These are phyloP conservation scores for Daucus carota DNA, from an alignment of 129 eudicot species.

Conservation along the genomic window DNA sequence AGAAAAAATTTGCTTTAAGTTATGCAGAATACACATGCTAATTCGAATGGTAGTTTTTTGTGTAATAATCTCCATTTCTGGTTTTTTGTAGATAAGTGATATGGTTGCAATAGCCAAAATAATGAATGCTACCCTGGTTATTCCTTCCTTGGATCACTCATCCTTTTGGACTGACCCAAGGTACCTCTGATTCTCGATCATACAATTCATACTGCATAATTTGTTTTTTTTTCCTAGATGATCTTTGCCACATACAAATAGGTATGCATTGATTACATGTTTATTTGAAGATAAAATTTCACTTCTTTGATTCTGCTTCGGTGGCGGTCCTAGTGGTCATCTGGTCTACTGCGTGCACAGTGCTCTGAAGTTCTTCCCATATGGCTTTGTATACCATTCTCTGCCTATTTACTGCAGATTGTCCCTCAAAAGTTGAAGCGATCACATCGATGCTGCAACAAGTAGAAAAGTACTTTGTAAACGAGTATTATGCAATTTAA, in stretches of 20 bases:
- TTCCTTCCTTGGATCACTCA: conserved; percentile 55
- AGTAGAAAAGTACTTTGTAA: neutral
- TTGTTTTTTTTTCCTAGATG: neutral
- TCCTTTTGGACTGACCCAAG: conserved; percentile 65
- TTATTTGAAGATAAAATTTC: conserved; percentile 4
- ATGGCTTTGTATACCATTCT: conserved; percentile 97
- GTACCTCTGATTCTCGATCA: conserved; percentile 18
- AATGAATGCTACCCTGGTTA: conserved; percentile 53
- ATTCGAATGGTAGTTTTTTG: neutral
- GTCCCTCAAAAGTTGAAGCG: conserved; percentile 75
- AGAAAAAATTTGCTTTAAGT: conserved; percentile 40
- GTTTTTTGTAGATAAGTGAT: conserved; percentile 43
- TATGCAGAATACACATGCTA: neutral
- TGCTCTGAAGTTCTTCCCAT: conserved; percentile 90
- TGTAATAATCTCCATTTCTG: neutral
- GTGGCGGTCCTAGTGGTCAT: conserved; percentile 77
- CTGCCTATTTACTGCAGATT: conserved; percentile 87
- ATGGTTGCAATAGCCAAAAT: conserved; percentile 68
- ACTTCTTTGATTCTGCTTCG: conserved; percentile 50
- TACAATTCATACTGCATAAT: neutral
- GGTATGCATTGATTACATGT: neutral
- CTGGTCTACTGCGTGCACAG: conserved; percentile 94
- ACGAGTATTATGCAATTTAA: neutral
- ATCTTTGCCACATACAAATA: neutral
- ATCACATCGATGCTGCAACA: conserved; percentile 85